Evolutionary conservation across 1,284 basidiomycete genomes (phyloP).

Genomic region (Peniophora sp.): DNA sequence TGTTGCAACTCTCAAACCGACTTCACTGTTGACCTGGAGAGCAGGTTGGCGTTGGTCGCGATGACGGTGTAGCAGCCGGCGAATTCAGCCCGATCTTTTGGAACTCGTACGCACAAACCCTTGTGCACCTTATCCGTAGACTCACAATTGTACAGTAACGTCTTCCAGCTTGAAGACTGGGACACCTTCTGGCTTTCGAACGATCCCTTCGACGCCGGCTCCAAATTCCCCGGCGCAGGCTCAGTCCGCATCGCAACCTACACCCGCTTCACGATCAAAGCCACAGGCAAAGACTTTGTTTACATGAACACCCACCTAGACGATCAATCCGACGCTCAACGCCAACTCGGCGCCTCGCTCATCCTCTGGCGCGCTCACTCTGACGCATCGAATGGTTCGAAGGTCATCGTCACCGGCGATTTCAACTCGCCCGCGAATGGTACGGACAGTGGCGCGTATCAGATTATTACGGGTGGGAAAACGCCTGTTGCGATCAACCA

Average conservation of each 20-base stretch:
- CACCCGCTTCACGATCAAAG: slow-evolving; percentile 26
- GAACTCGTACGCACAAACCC: slow-evolving; percentile 30
- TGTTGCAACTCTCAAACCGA: not conserved
- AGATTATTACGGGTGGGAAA: slow-evolving; percentile 35
- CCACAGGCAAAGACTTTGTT: slow-evolving; percentile 22
- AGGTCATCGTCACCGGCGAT: slow-evolving; percentile 45
- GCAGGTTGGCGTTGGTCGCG: slow-evolving; percentile 54
- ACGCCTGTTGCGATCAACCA: slow-evolving; percentile 32
- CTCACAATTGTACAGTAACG: slow-evolving; percentile 18
- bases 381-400: slow-evolving; percentile 21
- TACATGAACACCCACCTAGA: slow-evolving; percentile 49
- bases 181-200: slow-evolving; percentile 54
- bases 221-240: slow-evolving; percentile 47
- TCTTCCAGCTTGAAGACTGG: slow-evolving; percentile 29
- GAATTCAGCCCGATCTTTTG: slow-evolving; percentile 65
- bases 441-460: slow-evolving; percentile 40
- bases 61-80: slow-evolving; percentile 48
- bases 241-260: slow-evolving; percentile 44
- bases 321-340: slow-evolving; percentile 44
- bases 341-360: slow-evolving; percentile 42
- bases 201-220: slow-evolving; percentile 19
- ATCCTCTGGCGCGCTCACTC: slow-evolving; percentile 40
- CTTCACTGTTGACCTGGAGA: not conserved
- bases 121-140: not conserved
- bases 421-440: slow-evolving; percentile 44